Conservation (phyloP, 2,329 filamentous ascomycete genomes). For the Pseudomassariella vexata region DNA sequence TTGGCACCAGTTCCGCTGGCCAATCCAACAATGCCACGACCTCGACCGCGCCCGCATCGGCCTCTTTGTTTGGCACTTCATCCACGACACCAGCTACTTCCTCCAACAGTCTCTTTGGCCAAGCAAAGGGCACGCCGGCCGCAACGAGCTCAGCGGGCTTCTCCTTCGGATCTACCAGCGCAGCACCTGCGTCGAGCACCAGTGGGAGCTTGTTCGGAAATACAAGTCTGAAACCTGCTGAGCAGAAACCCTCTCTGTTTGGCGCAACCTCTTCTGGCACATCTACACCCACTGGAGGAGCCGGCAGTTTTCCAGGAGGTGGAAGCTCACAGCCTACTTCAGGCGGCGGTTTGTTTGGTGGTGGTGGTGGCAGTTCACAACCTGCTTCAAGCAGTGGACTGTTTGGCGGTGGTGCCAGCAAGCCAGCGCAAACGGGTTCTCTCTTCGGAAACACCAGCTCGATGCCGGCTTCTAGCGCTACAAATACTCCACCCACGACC, state of each 20-base stretch:
- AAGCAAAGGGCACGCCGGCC: conserved; percentile 20
- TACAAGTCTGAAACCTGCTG: conserved; percentile 21
- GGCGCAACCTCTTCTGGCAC: conserved; percentile 20
- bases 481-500: conserved; percentile 17
- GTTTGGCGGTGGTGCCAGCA: conserved; percentile 18
- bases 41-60: conserved; percentile 31
- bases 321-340: too few species aligned
- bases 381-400: conserved; percentile 13
- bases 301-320: too few species aligned
- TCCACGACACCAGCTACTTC: conserved; percentile 16
- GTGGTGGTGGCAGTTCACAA: conserved; percentile 11
- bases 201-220: conserved; percentile 28
- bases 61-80: conserved; percentile 33
- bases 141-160: conserved; percentile 27
- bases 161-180: conserved; percentile 31
- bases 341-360: conserved; percentile 20
- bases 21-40: conserved; percentile 28
- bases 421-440: conserved; percentile 13
- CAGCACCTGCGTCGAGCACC: conserved; percentile 10
- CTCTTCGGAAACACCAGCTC: conserved; percentile 25
- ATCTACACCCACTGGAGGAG: conserved; percentile 16
- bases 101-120: conserved; percentile 24
- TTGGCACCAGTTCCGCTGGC: conserved; percentile 24
- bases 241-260: conserved; percentile 23
- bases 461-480: conserved; percentile 16